These are phyloP conservation scores for Geosmithia flava DNA, from an alignment of 2,329 filamentous ascomycete genomes.

Conservation along the genomic window DNA sequence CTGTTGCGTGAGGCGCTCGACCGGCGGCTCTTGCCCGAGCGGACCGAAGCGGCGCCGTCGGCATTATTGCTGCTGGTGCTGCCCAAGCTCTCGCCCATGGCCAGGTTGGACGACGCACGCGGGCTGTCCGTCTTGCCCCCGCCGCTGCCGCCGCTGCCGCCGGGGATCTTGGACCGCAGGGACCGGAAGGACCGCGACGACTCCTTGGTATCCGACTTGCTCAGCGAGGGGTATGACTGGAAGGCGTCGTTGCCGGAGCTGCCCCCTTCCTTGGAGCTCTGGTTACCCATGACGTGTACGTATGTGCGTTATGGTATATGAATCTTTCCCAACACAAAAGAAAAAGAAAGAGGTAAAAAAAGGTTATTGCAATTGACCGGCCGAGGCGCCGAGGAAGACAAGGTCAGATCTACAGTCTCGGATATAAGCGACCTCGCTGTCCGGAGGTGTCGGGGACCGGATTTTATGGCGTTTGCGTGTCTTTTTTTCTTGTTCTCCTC, in stretches of 20 bases:
- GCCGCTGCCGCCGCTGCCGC: constrained; percentile 38
- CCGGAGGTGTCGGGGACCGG: no score
- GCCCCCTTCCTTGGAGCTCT: constrained; percentile 51
- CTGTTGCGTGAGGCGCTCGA: constrained; percentile 32
- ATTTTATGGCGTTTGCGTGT: neutral
- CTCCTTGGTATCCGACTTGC: constrained; percentile 84
- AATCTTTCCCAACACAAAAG: neutral
- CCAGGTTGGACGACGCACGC: constrained; percentile 42
- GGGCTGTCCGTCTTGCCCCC: constrained; percentile 59
- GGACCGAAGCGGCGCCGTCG: constrained; percentile 59
- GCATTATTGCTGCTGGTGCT: constrained; percentile 37
- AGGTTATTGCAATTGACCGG: neutral
- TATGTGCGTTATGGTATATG: neutral
- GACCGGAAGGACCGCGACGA: constrained; percentile 77
- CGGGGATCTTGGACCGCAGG: constrained; percentile 82
- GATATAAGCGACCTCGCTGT: neutral
- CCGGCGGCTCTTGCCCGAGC: constrained; percentile 51
- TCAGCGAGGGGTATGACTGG: constrained; percentile 83
- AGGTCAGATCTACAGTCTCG: neutral
- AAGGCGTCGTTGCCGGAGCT: constrained; percentile 41
- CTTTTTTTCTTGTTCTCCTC: neutral
- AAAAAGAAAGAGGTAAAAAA: neutral
- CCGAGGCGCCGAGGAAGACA: neutral
- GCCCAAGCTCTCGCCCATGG: constrained; percentile 38
- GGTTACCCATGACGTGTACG: constrained; percentile 54